Evolutionary conservation across 2,329 filamentous ascomycete species (phyloP).

Genomic region (Fusarium cyanostomum): DNA sequence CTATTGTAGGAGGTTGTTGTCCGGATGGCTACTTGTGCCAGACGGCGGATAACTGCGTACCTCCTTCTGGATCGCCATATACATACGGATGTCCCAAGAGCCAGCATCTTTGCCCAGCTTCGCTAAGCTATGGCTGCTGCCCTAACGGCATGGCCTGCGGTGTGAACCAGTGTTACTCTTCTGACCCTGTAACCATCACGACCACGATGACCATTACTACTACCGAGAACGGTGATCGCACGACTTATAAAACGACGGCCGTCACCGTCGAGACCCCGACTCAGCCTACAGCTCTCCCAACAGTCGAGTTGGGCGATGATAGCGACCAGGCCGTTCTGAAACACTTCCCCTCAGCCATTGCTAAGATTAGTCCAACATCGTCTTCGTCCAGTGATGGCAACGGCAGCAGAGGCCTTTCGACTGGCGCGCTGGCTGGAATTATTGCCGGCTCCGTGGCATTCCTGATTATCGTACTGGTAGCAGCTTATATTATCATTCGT

Average conservation of each 20-base stretch:
- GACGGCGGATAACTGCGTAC: conserved; percentile 51
- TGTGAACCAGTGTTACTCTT: conserved; percentile 58
- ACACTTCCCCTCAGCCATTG: conserved; percentile 54
- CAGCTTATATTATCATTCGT: conserved; percentile 60
- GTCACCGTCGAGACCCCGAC: conserved; percentile 54
- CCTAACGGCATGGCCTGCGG: conserved; percentile 60
- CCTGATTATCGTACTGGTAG: conserved; percentile 57
- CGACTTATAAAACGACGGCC: conserved; percentile 53
- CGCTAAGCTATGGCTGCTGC: conserved; percentile 64
- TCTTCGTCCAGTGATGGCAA: conserved; percentile 34
- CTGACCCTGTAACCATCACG: conserved; percentile 56
- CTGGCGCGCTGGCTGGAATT: conserved; percentile 61
- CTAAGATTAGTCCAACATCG: conserved; percentile 51
- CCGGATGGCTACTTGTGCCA: conserved; percentile 57
- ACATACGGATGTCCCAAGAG: conserved; percentile 55
- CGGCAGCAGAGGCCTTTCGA: conserved; percentile 49
- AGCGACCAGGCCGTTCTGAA: conserved; percentile 52
- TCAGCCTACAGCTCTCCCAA: conserved; percentile 45
- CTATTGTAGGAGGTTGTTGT: conserved; percentile 55
- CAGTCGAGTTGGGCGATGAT: conserved; percentile 34
- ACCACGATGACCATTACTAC: conserved; percentile 57
- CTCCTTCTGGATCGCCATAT: conserved; percentile 54
- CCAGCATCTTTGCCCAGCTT: conserved; percentile 60
- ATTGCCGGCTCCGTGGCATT: conserved; percentile 61
- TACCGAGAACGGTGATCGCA: conserved; percentile 51